phyloP scores from a whole-genome alignment of 78 protist genomes.

The Dictyostelium discoideum region DNA sequence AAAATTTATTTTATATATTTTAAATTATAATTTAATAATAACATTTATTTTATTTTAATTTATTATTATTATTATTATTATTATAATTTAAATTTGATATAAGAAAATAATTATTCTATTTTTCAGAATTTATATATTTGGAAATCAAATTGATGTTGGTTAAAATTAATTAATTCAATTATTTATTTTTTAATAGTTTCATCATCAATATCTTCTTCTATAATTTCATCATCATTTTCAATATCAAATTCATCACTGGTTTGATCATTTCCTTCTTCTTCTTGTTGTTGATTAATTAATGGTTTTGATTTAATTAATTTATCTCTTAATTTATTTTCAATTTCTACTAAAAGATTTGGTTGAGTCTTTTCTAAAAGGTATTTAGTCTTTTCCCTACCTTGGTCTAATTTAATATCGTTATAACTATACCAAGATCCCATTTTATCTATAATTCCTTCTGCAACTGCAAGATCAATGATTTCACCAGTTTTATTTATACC shows the following conservation, averaged over 20 bases:
- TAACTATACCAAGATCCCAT: constrained; percentile 83
- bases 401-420: constrained; percentile 39
- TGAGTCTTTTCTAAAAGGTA: constrained; percentile 51
- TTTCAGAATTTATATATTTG: too few relatives aligned
- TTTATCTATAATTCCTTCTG: constrained; percentile 69
- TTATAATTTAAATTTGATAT: too few relatives aligned
- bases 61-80: too few relatives aligned
- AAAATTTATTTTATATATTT: too few relatives aligned
- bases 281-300: neutral
- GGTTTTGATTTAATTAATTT: constrained; percentile 18
- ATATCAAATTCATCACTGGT: neutral
- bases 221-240: neutral
- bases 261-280: neutral
- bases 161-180: too few relatives aligned
- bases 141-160: too few relatives aligned
- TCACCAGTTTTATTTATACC: constrained; percentile 83
- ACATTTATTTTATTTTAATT: too few relatives aligned
- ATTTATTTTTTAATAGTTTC: neutral
- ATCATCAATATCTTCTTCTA: neutral
- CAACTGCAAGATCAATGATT: constrained; percentile 75
- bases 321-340: constrained; percentile 64
- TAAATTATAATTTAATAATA: too few relatives aligned
- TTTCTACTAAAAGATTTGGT: constrained; percentile 20
- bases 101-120: too few relatives aligned
- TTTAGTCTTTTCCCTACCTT: constrained; percentile 85